Base-by-base conservation (phyloP, 768 basidiomycete genomes). In the Termitomyces sp. region DNA sequence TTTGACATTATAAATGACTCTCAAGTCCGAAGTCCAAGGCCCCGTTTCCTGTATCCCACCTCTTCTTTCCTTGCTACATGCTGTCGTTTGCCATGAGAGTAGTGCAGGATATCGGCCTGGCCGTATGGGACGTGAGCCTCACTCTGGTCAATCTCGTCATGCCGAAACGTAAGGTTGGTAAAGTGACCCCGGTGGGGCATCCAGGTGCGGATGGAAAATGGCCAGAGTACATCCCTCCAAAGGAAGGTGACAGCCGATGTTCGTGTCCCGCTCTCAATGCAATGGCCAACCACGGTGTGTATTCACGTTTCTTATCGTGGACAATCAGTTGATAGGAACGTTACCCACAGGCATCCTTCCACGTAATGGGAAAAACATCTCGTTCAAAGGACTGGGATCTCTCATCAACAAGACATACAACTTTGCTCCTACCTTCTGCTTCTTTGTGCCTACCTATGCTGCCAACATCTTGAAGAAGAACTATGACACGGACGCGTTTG, bases 251-350 rank as follows among this genome's bases (percentile, higher is more conserved):
- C 62, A 90, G 88, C 63, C 76, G 90, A 2, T 81, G 82, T 59
- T 81, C 85, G 1, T 92, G 60, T 27, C 60, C 60, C 1, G 88
- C 81, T 13, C 67, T 92, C 58, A 92, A 93, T 62, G 86, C 88
- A 0, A 75, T 93, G 81, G 88, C 90, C 7, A 92, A 92, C 67
- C 90, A 92, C 59, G 91, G 90, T 90, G 39, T 43, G 73, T 75
- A 20, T 34, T 39, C 10, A 8, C 18, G 2, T 24, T 27, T 46
- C 43, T 46, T 14, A 36, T 55, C 24, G 34, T 36, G 32, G 42
- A 32, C 13, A 39, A 27, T 26, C 31, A 54, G 53, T 20, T 44
- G 53, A 54, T 34, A 22, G 42, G 4, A 12, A 20, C 36, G 24
- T 8, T 39, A n/a, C 46, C 12, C 74, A 73, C 72, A 75, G 91